Conservation (phyloP, 805 yeast genomes). For the Tetrapisispora namnaoensis region DNA sequence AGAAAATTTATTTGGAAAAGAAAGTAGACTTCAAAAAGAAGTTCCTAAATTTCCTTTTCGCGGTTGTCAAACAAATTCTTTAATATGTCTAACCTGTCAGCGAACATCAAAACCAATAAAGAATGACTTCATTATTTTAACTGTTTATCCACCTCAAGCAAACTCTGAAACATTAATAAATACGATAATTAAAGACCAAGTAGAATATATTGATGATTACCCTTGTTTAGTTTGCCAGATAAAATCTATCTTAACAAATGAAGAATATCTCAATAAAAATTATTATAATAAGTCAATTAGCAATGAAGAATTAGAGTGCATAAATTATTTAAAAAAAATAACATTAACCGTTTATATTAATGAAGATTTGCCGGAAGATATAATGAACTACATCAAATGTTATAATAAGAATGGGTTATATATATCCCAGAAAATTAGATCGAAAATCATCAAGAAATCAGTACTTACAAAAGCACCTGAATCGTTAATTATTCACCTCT, state of each 20-base stretch:
- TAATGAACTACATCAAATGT: slow-evolving; percentile 38
- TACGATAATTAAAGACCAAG: slow-evolving; percentile 46
- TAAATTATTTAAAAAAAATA: slow-evolving; percentile 31
- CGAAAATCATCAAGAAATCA: slow-evolving; percentile 60
- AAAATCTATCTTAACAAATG: slow-evolving; percentile 32
- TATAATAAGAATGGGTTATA: slow-evolving; percentile 39
- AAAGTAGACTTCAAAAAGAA: not conserved
- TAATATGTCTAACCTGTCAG: slow-evolving; percentile 62
- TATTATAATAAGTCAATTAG: slow-evolving; percentile 11
- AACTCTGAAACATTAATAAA: slow-evolving; percentile 39
- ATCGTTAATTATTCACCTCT: slow-evolving; percentile 68
- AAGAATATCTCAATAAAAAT: slow-evolving; percentile 8
- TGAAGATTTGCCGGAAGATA: slow-evolving; percentile 48
- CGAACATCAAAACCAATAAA: slow-evolving; percentile 47
- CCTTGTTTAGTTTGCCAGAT: slow-evolving; percentile 68
- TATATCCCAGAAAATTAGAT: slow-evolving; percentile 36
- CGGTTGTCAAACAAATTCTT: slow-evolving; percentile 55
- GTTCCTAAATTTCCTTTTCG: slow-evolving; percentile 65
- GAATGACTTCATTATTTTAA: slow-evolving; percentile 58
- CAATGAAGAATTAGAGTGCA: slow-evolving; percentile 17
- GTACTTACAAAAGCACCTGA: slow-evolving; percentile 58
- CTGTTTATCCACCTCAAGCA: slow-evolving; percentile 62
- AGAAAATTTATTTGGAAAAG: slow-evolving; percentile 14
- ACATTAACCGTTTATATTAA: slow-evolving; percentile 41
- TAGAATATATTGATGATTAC: slow-evolving; percentile 68